Conservation (phyloP, 805 yeast species). For the Yamadazyma tumulicola region DNA sequence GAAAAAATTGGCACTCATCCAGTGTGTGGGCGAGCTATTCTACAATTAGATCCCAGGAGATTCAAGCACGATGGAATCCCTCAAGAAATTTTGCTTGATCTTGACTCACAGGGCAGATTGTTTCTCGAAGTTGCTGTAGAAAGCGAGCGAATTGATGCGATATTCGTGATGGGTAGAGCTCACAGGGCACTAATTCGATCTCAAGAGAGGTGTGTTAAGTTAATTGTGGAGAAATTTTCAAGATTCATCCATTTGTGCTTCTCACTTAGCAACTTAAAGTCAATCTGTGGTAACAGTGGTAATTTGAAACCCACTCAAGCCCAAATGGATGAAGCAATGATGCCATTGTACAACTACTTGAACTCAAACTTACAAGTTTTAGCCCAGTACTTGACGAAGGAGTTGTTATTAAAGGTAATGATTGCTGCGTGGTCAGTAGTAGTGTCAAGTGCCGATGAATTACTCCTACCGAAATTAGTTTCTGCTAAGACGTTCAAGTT, state of each 20-base stretch:
- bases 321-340: slow-evolving; percentile 59
- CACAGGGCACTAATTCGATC: slow-evolving; percentile 61
- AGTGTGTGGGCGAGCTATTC: slow-evolving; percentile 59
- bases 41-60: slow-evolving; percentile 59
- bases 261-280: slow-evolving; percentile 56
- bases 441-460: slow-evolving; percentile 61
- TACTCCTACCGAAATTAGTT: slow-evolving; percentile 70
- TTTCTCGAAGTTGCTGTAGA: slow-evolving; percentile 70
- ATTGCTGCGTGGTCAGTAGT: slow-evolving; percentile 78
- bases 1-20: slow-evolving; percentile 54
- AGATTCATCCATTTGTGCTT: slow-evolving; percentile 54
- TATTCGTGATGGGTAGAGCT: slow-evolving; percentile 76
- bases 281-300: slow-evolving; percentile 53
- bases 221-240: slow-evolving; percentile 72
- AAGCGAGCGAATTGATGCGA: slow-evolving; percentile 73
- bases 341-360: slow-evolving; percentile 71
- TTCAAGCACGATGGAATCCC: slow-evolving; percentile 70
- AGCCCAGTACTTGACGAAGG: slow-evolving; percentile 55
- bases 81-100: slow-evolving; percentile 52
- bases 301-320: slow-evolving; percentile 39
- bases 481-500: slow-evolving; percentile 34
- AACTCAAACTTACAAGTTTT: slow-evolving; percentile 64
- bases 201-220: slow-evolving; percentile 61
- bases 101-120: slow-evolving; percentile 68
- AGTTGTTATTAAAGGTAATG: slow-evolving; percentile 61